A percentile compares a stretch with the other conserved stretches of the same genome.
Conservation (phyloP, 108 stramenopile species). For the Fistulifera pelliculosa region DNA sequence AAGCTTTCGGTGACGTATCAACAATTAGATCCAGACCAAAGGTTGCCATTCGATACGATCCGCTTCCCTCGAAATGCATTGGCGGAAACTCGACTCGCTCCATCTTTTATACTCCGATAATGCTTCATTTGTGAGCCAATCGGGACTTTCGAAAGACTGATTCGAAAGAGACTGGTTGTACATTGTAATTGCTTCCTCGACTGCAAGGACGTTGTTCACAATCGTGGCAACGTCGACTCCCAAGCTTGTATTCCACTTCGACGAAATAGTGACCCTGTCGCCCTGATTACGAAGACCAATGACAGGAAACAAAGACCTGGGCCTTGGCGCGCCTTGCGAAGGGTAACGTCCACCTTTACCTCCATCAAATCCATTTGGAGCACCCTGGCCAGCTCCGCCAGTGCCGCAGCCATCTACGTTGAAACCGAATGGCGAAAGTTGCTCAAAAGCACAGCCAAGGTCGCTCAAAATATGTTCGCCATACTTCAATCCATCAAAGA, state of each 20-base stretch:
- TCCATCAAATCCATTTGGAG: conserved; percentile 71
- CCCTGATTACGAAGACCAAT: conserved; percentile 87
- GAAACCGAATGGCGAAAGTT: conserved; percentile 80
- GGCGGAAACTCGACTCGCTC: conserved; percentile 31
- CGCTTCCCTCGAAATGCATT: conserved; percentile 53
- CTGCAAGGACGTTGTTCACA: conserved; percentile 50
- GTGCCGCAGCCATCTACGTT: conserved; percentile 80
- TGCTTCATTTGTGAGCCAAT: conserved; percentile 66
- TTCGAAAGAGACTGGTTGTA: conserved; percentile 12
- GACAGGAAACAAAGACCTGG: conserved; percentile 85
- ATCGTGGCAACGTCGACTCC: conserved; percentile 55
- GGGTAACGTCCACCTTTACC: conserved; percentile 53
- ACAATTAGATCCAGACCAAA: conserved; percentile 65
- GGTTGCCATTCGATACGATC: conserved; percentile 42
- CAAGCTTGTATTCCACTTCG: conserved; percentile 76
- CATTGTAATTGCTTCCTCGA: conserved; percentile 51
- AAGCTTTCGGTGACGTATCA: conserved; percentile 61
- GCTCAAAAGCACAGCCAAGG: conserved; percentile 92
- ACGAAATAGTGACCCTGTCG: conserved; percentile 83
- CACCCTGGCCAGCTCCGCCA: conserved; percentile 76
- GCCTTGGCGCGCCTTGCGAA: conserved; percentile 65
- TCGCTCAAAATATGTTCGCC: conserved; percentile 93
- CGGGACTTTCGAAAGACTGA: conserved; percentile 22
- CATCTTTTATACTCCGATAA: conserved; percentile 59
- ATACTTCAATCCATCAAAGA: conserved; percentile 92